A percentile compares a stretch with the other conserved stretches of the same genome.
phyloP scores from a whole-genome alignment of 1,284 basidiomycete species.

The Cryptococcus sp. region DNA sequence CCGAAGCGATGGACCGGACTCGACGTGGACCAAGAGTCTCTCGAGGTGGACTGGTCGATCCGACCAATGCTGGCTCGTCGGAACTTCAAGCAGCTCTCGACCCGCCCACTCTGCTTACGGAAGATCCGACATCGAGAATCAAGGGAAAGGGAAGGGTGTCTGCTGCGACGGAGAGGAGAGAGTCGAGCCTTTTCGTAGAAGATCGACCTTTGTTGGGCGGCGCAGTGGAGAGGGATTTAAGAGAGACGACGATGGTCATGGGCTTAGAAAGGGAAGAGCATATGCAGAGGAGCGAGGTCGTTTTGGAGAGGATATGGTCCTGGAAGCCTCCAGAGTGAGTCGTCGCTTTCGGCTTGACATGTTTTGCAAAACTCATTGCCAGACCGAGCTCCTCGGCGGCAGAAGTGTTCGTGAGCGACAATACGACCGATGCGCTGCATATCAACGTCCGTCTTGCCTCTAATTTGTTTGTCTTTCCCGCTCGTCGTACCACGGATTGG shows the following conservation, averaged over 20 bases:
- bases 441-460: conserved; percentile 52
- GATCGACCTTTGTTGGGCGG: conserved; percentile 52
- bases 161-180: background rate
- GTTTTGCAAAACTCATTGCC: too few relatives aligned
- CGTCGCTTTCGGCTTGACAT: too few relatives aligned
- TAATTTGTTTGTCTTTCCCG: conserved; percentile 52
- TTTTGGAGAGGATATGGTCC: conserved; percentile 32
- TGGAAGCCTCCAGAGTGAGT: conserved; percentile 34
- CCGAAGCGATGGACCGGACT: conserved; percentile 31
- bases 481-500: conserved; percentile 36
- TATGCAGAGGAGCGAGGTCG: conserved; percentile 32
- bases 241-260: conserved; percentile 47
- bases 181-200: background rate
- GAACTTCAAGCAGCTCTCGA: conserved; percentile 31
- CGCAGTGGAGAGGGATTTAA: conserved; percentile 50
- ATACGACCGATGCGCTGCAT: conserved; percentile 11
- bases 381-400: conserved; percentile 47
- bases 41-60: conserved; percentile 10
- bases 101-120: conserved; percentile 47
- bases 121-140: conserved; percentile 55
- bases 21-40: conserved; percentile 32
- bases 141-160: conserved; percentile 18
- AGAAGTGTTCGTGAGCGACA: conserved; percentile 34
- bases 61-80: too few relatives aligned
- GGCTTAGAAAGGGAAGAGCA: conserved; percentile 36